Base-by-base conservation (phyloP, 129 eudicot species). In the Erigeron canadensis region DNA sequence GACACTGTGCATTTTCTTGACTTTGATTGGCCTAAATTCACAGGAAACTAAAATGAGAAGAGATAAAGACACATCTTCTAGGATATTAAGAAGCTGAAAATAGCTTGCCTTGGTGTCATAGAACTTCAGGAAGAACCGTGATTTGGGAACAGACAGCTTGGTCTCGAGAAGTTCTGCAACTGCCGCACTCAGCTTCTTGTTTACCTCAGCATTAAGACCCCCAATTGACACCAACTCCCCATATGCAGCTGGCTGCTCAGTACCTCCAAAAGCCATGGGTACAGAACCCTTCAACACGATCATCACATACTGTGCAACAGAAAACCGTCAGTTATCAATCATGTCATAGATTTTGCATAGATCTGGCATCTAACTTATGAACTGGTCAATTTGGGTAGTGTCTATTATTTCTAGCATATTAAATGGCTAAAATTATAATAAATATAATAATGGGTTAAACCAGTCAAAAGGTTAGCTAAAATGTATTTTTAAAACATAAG, bases 181-280 rank as follows among this genome's bases (percentile, higher is more conserved):
- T 5, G 89, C 95, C 75, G 86, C 95, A 85, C 98, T 92, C 77
- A 92, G 75, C 70, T 89, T 85, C 84, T 89, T 92, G 95, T 92
- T 92, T 0, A 87, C 87, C 58, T 83, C 88, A 69, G 90, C 71
- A 63, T 70, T 89, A 40, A 92, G 89, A 10, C 98, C 98, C 19
- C 98, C 98, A 73, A 92, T 85, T n/a, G 98, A 92, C n/a, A 92
- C 86, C 69, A 92, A 75, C 76, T 92, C 98, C 13, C 96, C 98
- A 73, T 81, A 92, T 9, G 95, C 98, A 50, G 98, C 89, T 21
- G 96, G 98, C 86, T 92, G 75, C 81, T 92, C 96, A 7, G 88
- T 86, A 45, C 98, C 98, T 69, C 96, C 98, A 81, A 89, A 92
- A 42, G 98, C 76, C 37, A 92, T 81, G 23, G 96, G 96, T 19